Evolutionary conservation across 169 alveolate species (phyloP).

Genomic region (Pseudocohnilembus persalinus): DNA sequence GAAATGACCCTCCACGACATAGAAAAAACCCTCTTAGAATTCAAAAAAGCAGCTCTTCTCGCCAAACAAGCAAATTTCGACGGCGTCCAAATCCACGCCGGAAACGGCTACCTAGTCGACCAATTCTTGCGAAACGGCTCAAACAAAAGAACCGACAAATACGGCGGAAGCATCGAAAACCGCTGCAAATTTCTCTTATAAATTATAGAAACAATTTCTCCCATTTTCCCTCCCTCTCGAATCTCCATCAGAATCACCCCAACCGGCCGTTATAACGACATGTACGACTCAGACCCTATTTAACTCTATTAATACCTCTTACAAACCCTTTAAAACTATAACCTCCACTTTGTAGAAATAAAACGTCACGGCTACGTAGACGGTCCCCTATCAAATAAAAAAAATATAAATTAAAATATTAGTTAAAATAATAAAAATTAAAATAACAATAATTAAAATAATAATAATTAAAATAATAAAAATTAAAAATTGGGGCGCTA

Average conservation of each 20-base stretch:
- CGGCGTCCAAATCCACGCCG: conserved; percentile 74
- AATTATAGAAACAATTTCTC: conserved; percentile 33
- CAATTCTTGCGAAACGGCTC: conserved; percentile 55
- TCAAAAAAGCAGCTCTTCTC: conserved; percentile 55
- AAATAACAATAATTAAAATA: no score
- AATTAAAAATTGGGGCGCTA: background rate
- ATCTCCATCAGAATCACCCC: conserved; percentile 29
- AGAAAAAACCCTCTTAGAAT: conserved; percentile 19
- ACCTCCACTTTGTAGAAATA: conserved; percentile 48
- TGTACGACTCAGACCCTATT: conserved; percentile 46
- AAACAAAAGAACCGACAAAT: conserved; percentile 64
- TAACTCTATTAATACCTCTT: conserved; percentile 17
- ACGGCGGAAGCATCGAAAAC: conserved; percentile 72
- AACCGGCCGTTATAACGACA: conserved; percentile 29
- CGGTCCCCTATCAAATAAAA: background rate
- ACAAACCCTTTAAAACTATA: conserved; percentile 35
- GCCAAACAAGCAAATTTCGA: conserved; percentile 75
- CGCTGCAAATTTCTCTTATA: conserved; percentile 55
- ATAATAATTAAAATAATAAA: no score
- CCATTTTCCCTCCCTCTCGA: conserved; percentile 40
- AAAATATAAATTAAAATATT: no score
- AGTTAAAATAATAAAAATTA: no score
- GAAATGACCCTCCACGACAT: conserved; percentile 42
- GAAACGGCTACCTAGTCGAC: conserved; percentile 63
- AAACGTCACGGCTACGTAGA: conserved; percentile 24